Evolutionary conservation across 2,329 filamentous ascomycete species (phyloP).

Genomic region (Alternaria conjuncta): DNA sequence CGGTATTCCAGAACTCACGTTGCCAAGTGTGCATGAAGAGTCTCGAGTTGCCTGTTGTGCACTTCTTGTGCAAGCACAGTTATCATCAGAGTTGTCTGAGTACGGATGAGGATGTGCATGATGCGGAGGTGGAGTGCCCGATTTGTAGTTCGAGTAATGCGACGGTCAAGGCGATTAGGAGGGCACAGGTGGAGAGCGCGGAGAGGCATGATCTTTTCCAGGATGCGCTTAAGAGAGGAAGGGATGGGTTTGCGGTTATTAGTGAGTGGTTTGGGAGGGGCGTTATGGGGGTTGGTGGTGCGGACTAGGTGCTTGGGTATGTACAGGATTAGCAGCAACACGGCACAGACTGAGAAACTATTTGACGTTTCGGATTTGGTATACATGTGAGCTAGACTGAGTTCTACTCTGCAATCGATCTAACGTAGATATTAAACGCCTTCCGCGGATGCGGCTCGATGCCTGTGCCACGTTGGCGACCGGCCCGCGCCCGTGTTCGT

Average conservation of each 20-base stretch:
- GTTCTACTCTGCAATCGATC: background rate
- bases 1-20: slow-evolving; percentile 87
- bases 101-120: slow-evolving; percentile 63
- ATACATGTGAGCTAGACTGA: background rate
- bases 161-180: slow-evolving; percentile 84
- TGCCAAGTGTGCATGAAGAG: slow-evolving; percentile 81
- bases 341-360: background rate
- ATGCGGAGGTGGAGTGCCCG: slow-evolving; percentile 78
- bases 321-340: background rate
- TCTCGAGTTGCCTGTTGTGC: slow-evolving; percentile 87
- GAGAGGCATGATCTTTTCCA: slow-evolving; percentile 89
- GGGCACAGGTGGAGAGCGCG: slow-evolving; percentile 84
- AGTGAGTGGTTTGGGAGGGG: slow-evolving; percentile 95
- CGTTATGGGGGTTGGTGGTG: slow-evolving; percentile 70
- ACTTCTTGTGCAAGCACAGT: slow-evolving; percentile 96
- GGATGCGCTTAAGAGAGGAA: slow-evolving; percentile 76
- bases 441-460: background rate
- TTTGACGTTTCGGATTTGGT: background rate
- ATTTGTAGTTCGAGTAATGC: slow-evolving; percentile 84
- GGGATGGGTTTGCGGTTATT: slow-evolving; percentile 86
- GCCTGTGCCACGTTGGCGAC: background rate
- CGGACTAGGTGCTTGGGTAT: slow-evolving; percentile 28
- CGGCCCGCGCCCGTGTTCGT: background rate
- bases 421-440: background rate
- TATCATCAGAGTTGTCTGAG: slow-evolving; percentile 94